Evolutionary conservation across 164 flowering plant genomes (phyloP).

Genomic region (Berberis vulgaris): DNA sequence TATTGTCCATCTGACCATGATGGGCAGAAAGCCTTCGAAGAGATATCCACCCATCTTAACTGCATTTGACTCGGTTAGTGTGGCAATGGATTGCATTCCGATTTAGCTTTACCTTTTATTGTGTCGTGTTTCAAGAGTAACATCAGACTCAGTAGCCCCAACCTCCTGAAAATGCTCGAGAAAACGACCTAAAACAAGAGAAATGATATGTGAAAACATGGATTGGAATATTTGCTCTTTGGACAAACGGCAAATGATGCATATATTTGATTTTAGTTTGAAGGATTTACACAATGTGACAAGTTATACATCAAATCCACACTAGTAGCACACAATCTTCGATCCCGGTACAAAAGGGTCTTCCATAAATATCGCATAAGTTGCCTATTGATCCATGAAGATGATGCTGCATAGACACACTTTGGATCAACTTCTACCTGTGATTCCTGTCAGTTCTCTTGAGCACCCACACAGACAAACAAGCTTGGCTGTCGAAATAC

Average conservation of each 20-base stretch:
- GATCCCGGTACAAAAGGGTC: not conserved
- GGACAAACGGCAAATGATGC: not conserved
- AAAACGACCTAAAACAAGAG: not conserved
- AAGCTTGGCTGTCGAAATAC: slow-evolving; percentile 4
- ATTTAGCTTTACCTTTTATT: not conserved
- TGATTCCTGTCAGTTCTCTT: slow-evolving; percentile 5
- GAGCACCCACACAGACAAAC: not conserved
- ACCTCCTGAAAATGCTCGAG: not conserved
- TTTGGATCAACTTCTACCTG: slow-evolving; percentile 7
- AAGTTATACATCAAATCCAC: slow-evolving; percentile 11
- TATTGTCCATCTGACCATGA: too few species aligned
- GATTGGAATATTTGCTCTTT: not conserved
- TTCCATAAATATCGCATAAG: not conserved
- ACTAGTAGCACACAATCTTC: slow-evolving; percentile 4
- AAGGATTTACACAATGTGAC: slow-evolving; percentile 10
- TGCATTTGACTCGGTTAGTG: not conserved
- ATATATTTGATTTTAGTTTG: slow-evolving; percentile 12
- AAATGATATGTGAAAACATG: not conserved
- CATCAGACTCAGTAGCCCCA: not conserved
- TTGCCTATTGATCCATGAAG: slow-evolving; percentile 3
- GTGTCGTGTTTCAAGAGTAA: not conserved
- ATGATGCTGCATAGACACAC: not conserved
- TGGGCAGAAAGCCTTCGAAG: too few species aligned
- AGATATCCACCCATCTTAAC: too few species aligned
- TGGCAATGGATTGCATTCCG: not conserved